Conservation (phyloP, 1,284 basidiomycete species). For the Hypsizygus ulmarius region DNA sequence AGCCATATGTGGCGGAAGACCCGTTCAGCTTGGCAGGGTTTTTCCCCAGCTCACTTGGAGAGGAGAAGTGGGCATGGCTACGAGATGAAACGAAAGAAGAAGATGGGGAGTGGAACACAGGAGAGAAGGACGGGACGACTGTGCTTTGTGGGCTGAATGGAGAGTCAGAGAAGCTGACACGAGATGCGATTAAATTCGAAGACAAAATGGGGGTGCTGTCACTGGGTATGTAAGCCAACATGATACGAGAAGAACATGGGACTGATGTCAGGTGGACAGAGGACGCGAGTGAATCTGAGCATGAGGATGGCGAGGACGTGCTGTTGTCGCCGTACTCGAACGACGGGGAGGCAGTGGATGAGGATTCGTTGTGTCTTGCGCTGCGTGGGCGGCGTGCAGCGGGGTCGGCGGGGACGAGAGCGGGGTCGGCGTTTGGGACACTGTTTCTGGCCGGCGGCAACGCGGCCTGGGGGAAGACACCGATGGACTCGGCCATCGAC, state of each 20-base stretch:
- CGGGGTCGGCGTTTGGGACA: not conserved
- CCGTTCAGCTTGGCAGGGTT: constrained; percentile 50
- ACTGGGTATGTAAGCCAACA: constrained; percentile 30
- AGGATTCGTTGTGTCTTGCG: constrained; percentile 40
- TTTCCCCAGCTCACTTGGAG: constrained; percentile 40
- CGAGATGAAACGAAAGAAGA: constrained; percentile 27
- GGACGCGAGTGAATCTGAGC: not conserved
- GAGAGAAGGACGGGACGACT: constrained; percentile 16
- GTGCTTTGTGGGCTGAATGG: constrained; percentile 15
- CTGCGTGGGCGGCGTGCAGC: constrained; percentile 17
- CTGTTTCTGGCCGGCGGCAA: not conserved
- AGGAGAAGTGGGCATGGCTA: constrained; percentile 43
- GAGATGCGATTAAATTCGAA: constrained; percentile 40
- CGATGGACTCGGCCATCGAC: constrained; percentile 9
- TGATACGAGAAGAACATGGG: constrained; percentile 1
- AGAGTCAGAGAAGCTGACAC: constrained; percentile 22
- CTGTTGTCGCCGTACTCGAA: constrained; percentile 40
- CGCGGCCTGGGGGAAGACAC: constrained; percentile 4
- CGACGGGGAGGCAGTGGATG: constrained; percentile 41
- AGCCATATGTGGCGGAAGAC: constrained; percentile 30
- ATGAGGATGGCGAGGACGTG: constrained; percentile 23
- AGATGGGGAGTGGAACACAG: constrained; percentile 17
- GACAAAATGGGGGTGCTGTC: constrained; percentile 50
- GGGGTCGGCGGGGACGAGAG: not conserved
- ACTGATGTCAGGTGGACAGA: constrained; percentile 9